Base-by-base conservation (phyloP, 768 basidiomycete genomes). In the Trametes punicea region DNA sequence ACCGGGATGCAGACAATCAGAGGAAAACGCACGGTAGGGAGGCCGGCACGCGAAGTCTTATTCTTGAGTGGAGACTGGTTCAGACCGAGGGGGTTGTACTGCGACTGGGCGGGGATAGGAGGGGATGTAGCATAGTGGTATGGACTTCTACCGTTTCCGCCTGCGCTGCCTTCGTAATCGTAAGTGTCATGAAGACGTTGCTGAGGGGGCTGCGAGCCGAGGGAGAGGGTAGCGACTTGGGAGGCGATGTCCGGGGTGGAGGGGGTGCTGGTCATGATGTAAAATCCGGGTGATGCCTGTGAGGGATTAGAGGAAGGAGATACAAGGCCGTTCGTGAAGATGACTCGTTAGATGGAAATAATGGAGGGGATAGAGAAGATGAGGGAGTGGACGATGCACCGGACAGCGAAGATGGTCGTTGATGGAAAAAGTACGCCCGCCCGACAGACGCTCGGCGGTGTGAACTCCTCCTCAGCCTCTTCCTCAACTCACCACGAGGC, bases 131-230 rank as follows among this genome's bases (percentile, higher is more conserved):
- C 74, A 71, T 85, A 91, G 69, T 86, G 87, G 74, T 84, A 90
- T 64, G 76, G 84, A 61, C 77, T 73, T 73, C 87, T 82, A 62
- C 64, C 67, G 52, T 74, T 75, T 71, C 66, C 73, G 62, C 72
- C 65, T 67, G 65, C 73, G 71, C 73, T 75, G 73, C 78, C 81
- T 69, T 92, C 88, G 75, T 86, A 90, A 78, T 90, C 87, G 75
- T 89, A 89, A 85, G 77, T 74, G 72, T 92, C 89, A 77, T 91
- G 82, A 79, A 87, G 82, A 81, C 87, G 88, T 85, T 82, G 87
- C 73, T 82, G 84, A 60, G 81, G 76, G 60, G 75, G 68, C 66
- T 74, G 74, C 45, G 81, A 76, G 73, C 80, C 80, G 71, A 91
- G 82, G 66, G 88, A 85, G 68, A 92, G 74, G 58, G 58, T 55